These are phyloP conservation scores for Dictyophora rubrovolvata DNA, from an alignment of 768 basidiomycete genomes.

Conservation along the genomic window DNA sequence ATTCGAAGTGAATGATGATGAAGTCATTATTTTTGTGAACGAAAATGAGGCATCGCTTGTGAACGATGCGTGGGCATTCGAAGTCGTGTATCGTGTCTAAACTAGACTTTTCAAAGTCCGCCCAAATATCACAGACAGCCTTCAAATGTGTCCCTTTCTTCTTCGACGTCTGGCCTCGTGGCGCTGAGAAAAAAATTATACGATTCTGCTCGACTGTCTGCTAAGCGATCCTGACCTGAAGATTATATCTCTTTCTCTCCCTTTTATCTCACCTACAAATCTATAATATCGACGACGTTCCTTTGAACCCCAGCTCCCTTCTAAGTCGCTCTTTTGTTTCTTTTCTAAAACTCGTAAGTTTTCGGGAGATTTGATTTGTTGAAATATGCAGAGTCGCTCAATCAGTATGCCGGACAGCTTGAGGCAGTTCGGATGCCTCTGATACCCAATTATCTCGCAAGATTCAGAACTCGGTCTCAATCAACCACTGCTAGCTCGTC, in stretches of 20 bases:
- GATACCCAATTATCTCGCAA: constrained; percentile 8
- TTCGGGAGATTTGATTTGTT: background rate
- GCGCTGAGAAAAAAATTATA: background rate
- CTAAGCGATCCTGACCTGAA: background rate
- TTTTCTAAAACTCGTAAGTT: background rate
- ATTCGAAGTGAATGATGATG: background rate
- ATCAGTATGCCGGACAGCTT: background rate
- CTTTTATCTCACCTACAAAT: background rate
- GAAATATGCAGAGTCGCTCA: background rate
- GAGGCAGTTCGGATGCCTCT: constrained; percentile 3
- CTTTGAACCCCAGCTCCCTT: background rate
- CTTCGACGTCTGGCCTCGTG: background rate
- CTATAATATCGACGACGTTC: background rate
- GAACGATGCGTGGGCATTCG: background rate
- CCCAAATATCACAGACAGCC: background rate
- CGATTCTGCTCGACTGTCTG: background rate
- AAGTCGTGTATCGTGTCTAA: background rate
- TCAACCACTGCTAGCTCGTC: constrained; percentile 3
- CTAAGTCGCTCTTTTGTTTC: background rate
- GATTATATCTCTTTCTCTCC: background rate
- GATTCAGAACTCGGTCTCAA: constrained; percentile 8
- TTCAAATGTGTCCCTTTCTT: background rate
- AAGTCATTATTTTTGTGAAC: background rate
- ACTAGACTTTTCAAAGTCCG: background rate
- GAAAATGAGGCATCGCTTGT: constrained; percentile 1